A percentile compares a stretch with the other conserved stretches of the same genome.
Evolutionary conservation across 768 basidiomycete genomes (phyloP).

Genomic region (Pulveroboletus ravenelii): DNA sequence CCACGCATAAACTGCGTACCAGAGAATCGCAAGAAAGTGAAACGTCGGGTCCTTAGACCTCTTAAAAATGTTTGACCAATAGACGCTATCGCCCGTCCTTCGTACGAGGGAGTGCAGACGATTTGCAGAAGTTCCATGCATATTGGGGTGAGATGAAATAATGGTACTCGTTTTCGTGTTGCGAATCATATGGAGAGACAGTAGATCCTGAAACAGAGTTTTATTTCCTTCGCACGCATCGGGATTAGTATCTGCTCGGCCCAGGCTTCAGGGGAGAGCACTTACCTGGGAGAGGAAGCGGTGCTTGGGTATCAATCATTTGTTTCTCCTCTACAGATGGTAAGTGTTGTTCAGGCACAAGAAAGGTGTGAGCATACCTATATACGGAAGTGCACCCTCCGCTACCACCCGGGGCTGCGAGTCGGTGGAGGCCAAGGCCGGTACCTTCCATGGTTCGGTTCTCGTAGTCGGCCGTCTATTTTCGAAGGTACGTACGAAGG

Average conservation of each 20-base stretch:
- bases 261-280: not conserved
- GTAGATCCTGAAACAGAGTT: constrained; percentile 39
- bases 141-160: constrained; percentile 31
- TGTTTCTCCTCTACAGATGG: constrained; percentile 14
- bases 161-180: constrained; percentile 23
- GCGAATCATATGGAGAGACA: constrained; percentile 51
- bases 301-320: constrained; percentile 50
- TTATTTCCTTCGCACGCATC: constrained; percentile 7
- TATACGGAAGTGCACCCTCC: constrained; percentile 7
- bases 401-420: constrained; percentile 1
- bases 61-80: constrained; percentile 29
- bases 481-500: constrained; percentile 44
- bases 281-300: constrained; percentile 37
- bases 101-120: constrained; percentile 27
- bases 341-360: too few species aligned
- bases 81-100: constrained; percentile 32
- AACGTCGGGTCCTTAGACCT: constrained; percentile 48
- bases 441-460: not conserved
- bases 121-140: constrained; percentile 25
- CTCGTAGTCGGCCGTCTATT: constrained; percentile 23
- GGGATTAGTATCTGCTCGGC: not conserved
- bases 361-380: constrained; percentile 8
- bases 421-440: not conserved
- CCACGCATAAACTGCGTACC: constrained; percentile 61
- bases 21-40: constrained; percentile 47